phyloP scores from a whole-genome alignment of 768 basidiomycete genomes.

The Sistotremastrum niveocremeum region DNA sequence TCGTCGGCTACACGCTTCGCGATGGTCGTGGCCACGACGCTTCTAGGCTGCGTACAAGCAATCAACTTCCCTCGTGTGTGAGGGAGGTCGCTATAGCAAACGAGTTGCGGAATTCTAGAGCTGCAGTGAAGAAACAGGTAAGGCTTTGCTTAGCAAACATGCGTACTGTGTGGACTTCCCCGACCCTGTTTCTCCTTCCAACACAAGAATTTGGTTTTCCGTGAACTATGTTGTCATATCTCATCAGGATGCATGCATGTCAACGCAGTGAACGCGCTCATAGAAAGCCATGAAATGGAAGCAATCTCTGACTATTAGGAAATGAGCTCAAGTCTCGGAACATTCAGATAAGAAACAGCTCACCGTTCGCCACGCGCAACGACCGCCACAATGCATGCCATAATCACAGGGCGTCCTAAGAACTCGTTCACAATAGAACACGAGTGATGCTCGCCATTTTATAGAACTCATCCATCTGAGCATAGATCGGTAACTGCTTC shows the following conservation, averaged over 20 bases:
- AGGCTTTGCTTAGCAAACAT: too few species aligned
- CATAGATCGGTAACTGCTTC: conserved; percentile 81
- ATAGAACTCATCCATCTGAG: conserved; percentile 88
- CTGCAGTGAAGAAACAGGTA: neutral
- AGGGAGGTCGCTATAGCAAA: conserved; percentile 22
- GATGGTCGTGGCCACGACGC: conserved; percentile 30
- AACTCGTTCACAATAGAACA: too few species aligned
- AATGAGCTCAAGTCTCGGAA: too few species aligned
- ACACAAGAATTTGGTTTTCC: conserved; percentile 73
- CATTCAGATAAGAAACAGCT: too few species aligned
- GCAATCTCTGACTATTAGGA: too few species aligned
- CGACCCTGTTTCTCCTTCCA: conserved; percentile 91
- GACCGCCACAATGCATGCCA: too few species aligned
- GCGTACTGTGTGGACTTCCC: conserved; percentile 92
- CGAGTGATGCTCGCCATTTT: conserved; percentile 48
- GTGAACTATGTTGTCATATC: conserved; percentile 34
- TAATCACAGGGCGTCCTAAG: too few species aligned
- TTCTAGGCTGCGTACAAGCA: conserved; percentile 28
- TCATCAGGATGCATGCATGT: too few species aligned
- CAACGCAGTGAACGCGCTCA: too few species aligned
- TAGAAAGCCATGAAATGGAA: too few species aligned
- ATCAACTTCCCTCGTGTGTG: conserved; percentile 22
- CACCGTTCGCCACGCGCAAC: too few species aligned
- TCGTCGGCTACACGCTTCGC: conserved; percentile 31
- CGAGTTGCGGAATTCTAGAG: conserved; percentile 1